Base-by-base conservation (phyloP, 73 alveolate species). In the Paramecium pentaurelia region DNA sequence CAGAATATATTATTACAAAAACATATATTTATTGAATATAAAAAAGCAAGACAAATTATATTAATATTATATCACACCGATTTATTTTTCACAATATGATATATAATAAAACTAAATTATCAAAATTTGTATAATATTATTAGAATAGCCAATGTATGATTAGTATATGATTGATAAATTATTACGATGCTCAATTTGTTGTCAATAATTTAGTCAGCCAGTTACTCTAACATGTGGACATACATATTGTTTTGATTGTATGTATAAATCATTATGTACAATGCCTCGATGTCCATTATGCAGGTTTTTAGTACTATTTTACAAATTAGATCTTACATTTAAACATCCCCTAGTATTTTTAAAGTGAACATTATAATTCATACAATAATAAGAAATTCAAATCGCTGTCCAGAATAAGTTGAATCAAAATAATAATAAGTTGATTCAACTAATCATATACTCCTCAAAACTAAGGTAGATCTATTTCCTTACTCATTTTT, bases 181-280 rank as follows among this genome's bases (percentile, higher is more conserved):
- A 64, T 34, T 64, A 12, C 10, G 28, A 18, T 73, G 86, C 12
- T 20, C 86, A 27, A 36, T 71, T 11, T 71, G 60, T 34, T 32
- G 49, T 2, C 11, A 30, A 18, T 18, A 34, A 18, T 22, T 73
- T 20, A 73, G 60, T 12, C 20, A 73, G 34, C 87, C 87, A 36
- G 87, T 73, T 36, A 36, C 87, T n/a, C 8, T 73, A 9, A 73
- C 18, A 30, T 73, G 87, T 36, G 87, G 87, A 6, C 87, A 73
- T 73, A 37, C 87, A 4, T 73, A 30, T 38, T 73, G 64, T 73
- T 73, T 30, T 73, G 37, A 40, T 22, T 73, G 87, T 16, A 73
- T 73, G 87, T 37, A 37, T 73, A 73, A n/a, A n/a, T 37, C 68
- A 36, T 73, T 73, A 73, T 73, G 59, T 16, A 73, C 87, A 37